Conservation (phyloP, 306 rosid genomes). For the Biancaea sappan region DNA sequence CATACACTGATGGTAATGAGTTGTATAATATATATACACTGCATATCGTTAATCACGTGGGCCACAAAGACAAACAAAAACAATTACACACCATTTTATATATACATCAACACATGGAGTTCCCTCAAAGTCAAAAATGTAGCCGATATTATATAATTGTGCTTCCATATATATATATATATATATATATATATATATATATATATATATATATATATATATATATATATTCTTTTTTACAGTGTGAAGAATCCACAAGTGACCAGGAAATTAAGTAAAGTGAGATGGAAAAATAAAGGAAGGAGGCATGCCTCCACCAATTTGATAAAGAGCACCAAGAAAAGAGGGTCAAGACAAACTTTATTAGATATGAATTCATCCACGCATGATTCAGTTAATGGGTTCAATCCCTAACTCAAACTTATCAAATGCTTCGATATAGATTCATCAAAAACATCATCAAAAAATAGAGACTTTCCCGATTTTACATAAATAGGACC, state of each 20-base stretch:
- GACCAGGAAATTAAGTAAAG: background rate
- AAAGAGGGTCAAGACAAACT: constrained; percentile 15
- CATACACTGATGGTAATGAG: background rate
- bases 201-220: too few relatives aligned
- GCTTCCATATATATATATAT: constrained; percentile 36
- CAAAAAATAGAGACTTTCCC: background rate
- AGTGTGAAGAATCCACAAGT: constrained; percentile 17
- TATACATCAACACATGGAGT: background rate
- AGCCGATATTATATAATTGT: background rate
- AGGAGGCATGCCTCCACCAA: background rate
- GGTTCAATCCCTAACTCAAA: constrained; percentile 43
- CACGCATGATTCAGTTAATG: constrained; percentile 6
- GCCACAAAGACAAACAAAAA: background rate
- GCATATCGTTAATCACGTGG: background rate
- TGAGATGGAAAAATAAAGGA: constrained; percentile 48
- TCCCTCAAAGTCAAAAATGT: constrained; percentile 2
- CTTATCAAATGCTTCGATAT: constrained; percentile 42
- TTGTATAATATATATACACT: too few relatives aligned
- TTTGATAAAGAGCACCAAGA: constrained; percentile 32
- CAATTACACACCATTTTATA: background rate
- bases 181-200: too few relatives aligned
- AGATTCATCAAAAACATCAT: constrained; percentile 36
- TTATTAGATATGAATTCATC: constrained; percentile 50
- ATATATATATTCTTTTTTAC: constrained; percentile 7
- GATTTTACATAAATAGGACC: constrained; percentile 40